Conservation (phyloP, 345 rosid genomes). For the Microthlaspi erraticum region DNA sequence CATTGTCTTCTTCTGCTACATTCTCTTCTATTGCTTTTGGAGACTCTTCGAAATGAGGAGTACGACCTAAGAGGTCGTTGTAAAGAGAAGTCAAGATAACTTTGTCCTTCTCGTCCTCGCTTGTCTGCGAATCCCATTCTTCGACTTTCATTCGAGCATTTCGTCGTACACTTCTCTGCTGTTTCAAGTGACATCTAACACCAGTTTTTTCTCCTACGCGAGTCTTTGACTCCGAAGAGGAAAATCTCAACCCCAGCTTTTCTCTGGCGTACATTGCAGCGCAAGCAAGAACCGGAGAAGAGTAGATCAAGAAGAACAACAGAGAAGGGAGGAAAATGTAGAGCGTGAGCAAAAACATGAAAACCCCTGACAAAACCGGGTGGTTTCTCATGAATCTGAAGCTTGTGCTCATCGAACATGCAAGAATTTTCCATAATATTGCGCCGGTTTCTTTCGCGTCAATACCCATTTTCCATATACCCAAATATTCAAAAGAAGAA, state of each 20-base stretch:
- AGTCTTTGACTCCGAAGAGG: conserved; percentile 30
- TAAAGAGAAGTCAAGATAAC: conserved; percentile 36
- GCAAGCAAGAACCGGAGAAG: conserved; percentile 54
- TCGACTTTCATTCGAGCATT: conserved; percentile 51
- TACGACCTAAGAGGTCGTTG: conserved; percentile 43
- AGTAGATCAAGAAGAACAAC: conserved; percentile 58
- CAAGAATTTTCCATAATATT: conserved; percentile 50
- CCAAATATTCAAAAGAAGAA: not conserved
- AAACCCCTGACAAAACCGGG: conserved; percentile 53
- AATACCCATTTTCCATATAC: conserved; percentile 53
- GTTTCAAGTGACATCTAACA: conserved; percentile 32
- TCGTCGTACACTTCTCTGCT: conserved; percentile 57
- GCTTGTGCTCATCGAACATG: conserved; percentile 43
- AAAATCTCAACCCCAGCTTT: conserved; percentile 30
- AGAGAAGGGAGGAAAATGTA: conserved; percentile 60
- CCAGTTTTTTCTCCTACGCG: conserved; percentile 19
- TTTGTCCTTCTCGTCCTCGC: conserved; percentile 37
- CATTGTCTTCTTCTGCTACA: conserved; percentile 12
- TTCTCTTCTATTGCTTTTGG: conserved; percentile 38
- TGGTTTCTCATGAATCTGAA: conserved; percentile 49
- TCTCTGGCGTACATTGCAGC: conserved; percentile 42
- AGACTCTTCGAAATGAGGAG: conserved; percentile 40
- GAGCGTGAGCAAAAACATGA: conserved; percentile 47
- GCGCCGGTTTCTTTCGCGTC: conserved; percentile 49
- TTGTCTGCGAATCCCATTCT: conserved; percentile 45